Evolutionary conservation across 768 basidiomycete genomes (phyloP).

Genomic region (Suillus discolor): DNA sequence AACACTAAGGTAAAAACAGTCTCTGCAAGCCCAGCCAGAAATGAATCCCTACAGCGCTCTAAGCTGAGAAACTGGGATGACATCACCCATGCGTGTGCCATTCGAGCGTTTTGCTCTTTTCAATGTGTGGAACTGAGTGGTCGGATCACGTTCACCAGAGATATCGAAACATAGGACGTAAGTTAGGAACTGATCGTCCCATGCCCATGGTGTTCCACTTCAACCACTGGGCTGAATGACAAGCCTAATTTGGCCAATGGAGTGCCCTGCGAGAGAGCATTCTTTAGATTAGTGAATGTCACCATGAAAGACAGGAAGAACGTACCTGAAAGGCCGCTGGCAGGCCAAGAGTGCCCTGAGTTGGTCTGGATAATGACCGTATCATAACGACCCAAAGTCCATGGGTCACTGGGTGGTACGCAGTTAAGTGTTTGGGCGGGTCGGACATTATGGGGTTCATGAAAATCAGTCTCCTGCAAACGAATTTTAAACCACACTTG

Average conservation of each 20-base stretch:
- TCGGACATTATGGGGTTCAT: not conserved
- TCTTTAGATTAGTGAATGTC: no score
- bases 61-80: conserved; percentile 29
- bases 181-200: no score
- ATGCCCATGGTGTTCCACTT: no score
- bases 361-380: not conserved
- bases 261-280: no score
- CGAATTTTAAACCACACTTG: conserved; percentile 10
- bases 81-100: conserved; percentile 23
- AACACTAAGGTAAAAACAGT: no score
- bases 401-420: not conserved
- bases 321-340: no score
- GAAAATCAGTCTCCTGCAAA: not conserved
- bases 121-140: conserved; percentile 25
- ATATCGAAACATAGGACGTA: conserved; percentile 31
- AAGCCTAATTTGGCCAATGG: no score
- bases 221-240: no score
- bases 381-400: conserved; percentile 3
- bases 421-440: not conserved
- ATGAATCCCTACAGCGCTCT: no score
- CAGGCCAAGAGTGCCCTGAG: no score
- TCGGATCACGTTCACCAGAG: conserved; percentile 18
- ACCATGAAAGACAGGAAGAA: no score
- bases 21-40: no score
- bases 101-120: conserved; percentile 20